These are phyloP conservation scores for Phytophthora macrochlamydospora DNA, from an alignment of 352 stramenopile species.

Conservation along the genomic window DNA sequence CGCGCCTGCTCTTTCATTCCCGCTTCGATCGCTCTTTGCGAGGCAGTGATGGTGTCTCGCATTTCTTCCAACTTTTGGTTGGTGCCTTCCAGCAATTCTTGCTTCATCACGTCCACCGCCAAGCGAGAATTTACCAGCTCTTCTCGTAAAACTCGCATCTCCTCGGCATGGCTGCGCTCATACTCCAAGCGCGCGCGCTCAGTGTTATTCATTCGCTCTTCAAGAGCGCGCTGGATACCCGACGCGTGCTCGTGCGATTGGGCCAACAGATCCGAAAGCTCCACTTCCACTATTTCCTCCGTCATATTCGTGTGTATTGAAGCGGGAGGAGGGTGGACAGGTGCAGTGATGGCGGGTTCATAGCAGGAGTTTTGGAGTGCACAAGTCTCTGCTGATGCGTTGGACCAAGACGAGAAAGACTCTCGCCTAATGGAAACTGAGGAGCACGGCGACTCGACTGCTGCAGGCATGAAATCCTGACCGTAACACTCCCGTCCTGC, in stretches of 20 bases:
- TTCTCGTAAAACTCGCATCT: slow-evolving; percentile 23
- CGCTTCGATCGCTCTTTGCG: slow-evolving; percentile 35
- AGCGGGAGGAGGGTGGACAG: slow-evolving; percentile 2
- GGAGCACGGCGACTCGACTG: not conserved
- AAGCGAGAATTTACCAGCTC: slow-evolving; percentile 29
- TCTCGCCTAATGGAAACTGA: not conserved
- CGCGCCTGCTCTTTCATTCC: slow-evolving; percentile 40
- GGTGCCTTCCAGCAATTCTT: slow-evolving; percentile 33
- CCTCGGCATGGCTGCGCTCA: slow-evolving; percentile 13
- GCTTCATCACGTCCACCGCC: slow-evolving; percentile 28
- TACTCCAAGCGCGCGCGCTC: slow-evolving; percentile 19
- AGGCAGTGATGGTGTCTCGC: slow-evolving; percentile 25
- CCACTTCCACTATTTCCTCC: slow-evolving; percentile 45
- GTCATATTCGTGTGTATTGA: slow-evolving; percentile 18
- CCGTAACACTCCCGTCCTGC: not conserved
- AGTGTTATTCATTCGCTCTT: slow-evolving; percentile 21
- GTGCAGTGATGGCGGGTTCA: not conserved
- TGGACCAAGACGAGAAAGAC: slow-evolving; percentile 1
- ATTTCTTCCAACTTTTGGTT: slow-evolving; percentile 32
- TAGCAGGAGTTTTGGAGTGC: not conserved
- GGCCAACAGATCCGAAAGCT: slow-evolving; percentile 42
- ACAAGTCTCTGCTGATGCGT: slow-evolving; percentile 1
- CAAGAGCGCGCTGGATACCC: slow-evolving; percentile 21
- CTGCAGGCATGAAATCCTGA: not conserved
- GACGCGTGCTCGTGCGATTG: slow-evolving; percentile 43